phyloP scores from a whole-genome alignment of 768 basidiomycete species.

The Mycena polygramma region DNA sequence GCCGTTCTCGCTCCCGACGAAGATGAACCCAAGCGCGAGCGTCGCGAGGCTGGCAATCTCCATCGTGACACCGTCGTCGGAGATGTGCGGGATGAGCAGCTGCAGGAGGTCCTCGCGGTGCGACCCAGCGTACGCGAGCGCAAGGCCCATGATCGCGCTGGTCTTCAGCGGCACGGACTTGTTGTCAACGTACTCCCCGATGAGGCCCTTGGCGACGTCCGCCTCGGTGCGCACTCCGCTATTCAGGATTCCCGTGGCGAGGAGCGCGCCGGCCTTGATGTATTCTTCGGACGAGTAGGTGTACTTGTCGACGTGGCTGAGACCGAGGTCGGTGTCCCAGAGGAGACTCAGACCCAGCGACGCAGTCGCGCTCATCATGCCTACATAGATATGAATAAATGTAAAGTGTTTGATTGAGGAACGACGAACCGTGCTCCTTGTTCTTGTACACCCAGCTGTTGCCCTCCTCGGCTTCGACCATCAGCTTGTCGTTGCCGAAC shows the following conservation, averaged over 20 bases:
- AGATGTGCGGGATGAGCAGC: slow-evolving; percentile 83
- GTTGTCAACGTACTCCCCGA: slow-evolving; percentile 92
- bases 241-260: slow-evolving; percentile 95
- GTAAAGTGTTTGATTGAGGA: neutral
- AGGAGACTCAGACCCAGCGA: slow-evolving; percentile 92
- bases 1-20: slow-evolving; percentile 94
- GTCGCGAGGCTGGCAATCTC: slow-evolving; percentile 91
- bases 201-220: slow-evolving; percentile 91
- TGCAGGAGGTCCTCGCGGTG: slow-evolving; percentile 87
- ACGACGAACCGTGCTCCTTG: slow-evolving; percentile 89
- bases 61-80: slow-evolving; percentile 87
- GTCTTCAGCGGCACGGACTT: slow-evolving; percentile 87
- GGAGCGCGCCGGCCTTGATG: slow-evolving; percentile 96
- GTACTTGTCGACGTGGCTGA: slow-evolving; percentile 97
- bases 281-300: slow-evolving; percentile 96
- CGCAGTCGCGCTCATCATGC: slow-evolving; percentile 97
- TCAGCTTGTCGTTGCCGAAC: slow-evolving; percentile 98
- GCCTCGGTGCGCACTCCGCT: slow-evolving; percentile 91
- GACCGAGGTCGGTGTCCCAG: slow-evolving; percentile 96
- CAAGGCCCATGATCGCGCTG: slow-evolving; percentile 92
- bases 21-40: slow-evolving; percentile 93
- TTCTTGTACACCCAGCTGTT: slow-evolving; percentile 99
- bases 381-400: slow-evolving; percentile 50
- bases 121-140: slow-evolving; percentile 94
- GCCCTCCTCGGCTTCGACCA: slow-evolving; percentile 97